Evolutionary conservation across 805 yeast species (phyloP).

Genomic region (Candida suzukii): DNA sequence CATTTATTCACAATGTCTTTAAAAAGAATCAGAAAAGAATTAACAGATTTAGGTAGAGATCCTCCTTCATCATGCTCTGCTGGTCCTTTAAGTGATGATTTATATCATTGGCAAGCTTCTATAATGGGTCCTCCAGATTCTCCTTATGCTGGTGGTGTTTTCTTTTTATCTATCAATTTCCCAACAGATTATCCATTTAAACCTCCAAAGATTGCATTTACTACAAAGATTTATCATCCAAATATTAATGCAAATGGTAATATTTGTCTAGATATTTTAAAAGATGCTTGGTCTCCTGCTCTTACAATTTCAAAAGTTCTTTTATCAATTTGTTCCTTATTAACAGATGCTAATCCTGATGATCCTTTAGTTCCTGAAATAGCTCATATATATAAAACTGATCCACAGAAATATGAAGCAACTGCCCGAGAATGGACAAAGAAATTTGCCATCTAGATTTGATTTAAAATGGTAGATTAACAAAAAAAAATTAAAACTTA

Average conservation of each 20-base stretch:
- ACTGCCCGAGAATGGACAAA: slow-evolving; percentile 98
- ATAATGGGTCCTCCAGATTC: slow-evolving; percentile 99
- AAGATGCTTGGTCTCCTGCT: slow-evolving; percentile 99
- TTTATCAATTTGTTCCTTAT: slow-evolving; percentile 87
- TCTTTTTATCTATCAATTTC: slow-evolving; percentile 92
- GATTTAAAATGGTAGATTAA: not conserved
- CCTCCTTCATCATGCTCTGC: slow-evolving; percentile 99
- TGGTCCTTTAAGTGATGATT: slow-evolving; percentile 96
- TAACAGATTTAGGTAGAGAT: slow-evolving; percentile 94
- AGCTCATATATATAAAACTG: slow-evolving; percentile 93
- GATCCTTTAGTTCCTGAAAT: slow-evolving; percentile 99
- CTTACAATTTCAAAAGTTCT: slow-evolving; percentile 92
- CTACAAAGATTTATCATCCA: slow-evolving; percentile 96
- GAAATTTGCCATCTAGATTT: slow-evolving; percentile 91
- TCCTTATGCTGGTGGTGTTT: slow-evolving; percentile 76
- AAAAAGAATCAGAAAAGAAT: slow-evolving; percentile 94
- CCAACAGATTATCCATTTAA: slow-evolving; percentile 99
- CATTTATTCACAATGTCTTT: slow-evolving; percentile 78
- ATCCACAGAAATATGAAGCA: slow-evolving; percentile 88
- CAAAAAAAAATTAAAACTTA: not conserved
- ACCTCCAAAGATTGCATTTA: slow-evolving; percentile 91
- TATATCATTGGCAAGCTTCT: slow-evolving; percentile 99
- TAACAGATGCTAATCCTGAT: slow-evolving; percentile 98
- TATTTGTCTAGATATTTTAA: slow-evolving; percentile 92
- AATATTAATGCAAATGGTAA: slow-evolving; percentile 94